Conservation (phyloP, 106 monocot species). For the Dioscorea dumetorum region DNA sequence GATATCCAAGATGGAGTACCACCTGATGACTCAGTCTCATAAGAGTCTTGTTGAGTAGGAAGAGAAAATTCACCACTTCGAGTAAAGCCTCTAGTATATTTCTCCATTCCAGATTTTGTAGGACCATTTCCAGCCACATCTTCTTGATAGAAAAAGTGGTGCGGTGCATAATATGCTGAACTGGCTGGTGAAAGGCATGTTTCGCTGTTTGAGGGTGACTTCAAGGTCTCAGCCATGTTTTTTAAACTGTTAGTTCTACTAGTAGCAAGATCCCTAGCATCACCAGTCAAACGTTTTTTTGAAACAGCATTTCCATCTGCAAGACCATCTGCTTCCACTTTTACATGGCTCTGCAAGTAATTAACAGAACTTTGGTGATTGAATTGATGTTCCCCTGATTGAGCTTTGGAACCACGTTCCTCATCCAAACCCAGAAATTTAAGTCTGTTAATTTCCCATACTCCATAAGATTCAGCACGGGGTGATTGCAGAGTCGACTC, state of each 20-base stretch:
- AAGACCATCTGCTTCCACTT: neutral
- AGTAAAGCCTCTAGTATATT: neutral
- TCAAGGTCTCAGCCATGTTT: constrained; percentile 1
- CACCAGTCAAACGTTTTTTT: neutral
- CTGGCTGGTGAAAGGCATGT: neutral
- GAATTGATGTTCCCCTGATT: neutral
- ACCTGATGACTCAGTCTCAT: constrained; percentile 17
- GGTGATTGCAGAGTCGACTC: constrained; percentile 2
- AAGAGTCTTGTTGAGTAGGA: neutral
- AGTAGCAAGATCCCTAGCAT: constrained; percentile 14
- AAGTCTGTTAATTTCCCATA: constrained; percentile 13
- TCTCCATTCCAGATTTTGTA: neutral
- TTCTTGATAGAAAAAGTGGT: constrained; percentile 12
- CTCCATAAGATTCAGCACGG: constrained; percentile 11
- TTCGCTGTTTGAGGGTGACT: constrained; percentile 13
- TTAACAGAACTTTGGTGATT: neutral
- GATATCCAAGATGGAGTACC: constrained; percentile 12
- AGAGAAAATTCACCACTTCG: neutral
- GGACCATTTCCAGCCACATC: constrained; percentile 2
- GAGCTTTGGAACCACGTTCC: constrained; percentile 7
- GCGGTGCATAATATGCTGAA: constrained; percentile 13
- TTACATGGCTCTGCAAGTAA: neutral
- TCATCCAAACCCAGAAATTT: constrained; percentile 14
- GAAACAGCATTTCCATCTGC: constrained; percentile 1
- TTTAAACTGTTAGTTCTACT: constrained; percentile 6